phyloP scores from a whole-genome alignment of 2,329 filamentous ascomycete species.

The Calonectria fujianensis region DNA sequence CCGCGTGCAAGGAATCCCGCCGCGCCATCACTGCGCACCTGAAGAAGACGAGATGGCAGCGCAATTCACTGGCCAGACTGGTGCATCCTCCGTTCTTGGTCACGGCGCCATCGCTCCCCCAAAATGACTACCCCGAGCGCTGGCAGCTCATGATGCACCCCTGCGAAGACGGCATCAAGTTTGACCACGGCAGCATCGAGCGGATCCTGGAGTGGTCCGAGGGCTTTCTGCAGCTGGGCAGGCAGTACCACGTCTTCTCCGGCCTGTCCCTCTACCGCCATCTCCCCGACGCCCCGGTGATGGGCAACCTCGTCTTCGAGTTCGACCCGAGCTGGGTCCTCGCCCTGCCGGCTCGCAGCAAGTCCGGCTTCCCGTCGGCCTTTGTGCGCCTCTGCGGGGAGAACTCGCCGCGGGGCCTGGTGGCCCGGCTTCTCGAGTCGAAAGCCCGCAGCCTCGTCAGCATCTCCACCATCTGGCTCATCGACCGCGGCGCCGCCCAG shows the following conservation, averaged over 20 bases:
- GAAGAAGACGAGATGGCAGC: neutral
- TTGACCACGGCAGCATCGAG: neutral
- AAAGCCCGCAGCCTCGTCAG: neutral
- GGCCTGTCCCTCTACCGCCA: neutral
- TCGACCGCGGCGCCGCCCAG: neutral
- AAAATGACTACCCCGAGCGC: neutral
- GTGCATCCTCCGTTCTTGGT: neutral
- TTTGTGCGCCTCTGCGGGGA: neutral
- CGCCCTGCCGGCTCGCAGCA: neutral
- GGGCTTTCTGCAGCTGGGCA: neutral
- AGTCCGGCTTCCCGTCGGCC: neutral
- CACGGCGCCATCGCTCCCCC: neutral
- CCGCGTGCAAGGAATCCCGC: constrained; percentile 23
- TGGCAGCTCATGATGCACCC: constrained; percentile 25
- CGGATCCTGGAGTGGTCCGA: neutral
- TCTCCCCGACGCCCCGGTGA: neutral
- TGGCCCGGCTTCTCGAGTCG: neutral
- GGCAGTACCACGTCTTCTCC: neutral
- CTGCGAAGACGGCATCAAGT: neutral
- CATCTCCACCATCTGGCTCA: neutral
- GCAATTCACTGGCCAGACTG: neutral
- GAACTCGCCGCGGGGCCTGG: neutral
- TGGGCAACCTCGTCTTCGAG: constrained; percentile 13
- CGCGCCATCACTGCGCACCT: neutral
- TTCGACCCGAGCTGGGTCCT: constrained; percentile 6